Percentiles rank a stretch among this genome's conserved stretches.
Conservation (phyloP, 495 filamentous ascomycete genomes). For the Alectoria sarmentosa region DNA sequence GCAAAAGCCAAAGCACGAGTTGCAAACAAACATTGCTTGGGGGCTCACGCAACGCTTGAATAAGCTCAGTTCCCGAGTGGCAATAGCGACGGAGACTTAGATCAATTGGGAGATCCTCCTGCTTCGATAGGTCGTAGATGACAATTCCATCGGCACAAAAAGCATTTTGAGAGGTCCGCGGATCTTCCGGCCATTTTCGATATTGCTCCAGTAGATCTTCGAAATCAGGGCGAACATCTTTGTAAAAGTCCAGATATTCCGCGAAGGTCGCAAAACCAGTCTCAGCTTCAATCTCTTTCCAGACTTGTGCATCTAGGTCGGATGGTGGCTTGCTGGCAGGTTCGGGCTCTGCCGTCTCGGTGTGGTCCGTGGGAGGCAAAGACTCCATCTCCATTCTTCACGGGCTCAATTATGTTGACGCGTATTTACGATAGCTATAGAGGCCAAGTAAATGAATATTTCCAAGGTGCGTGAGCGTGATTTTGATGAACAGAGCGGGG, state of each 20-base stretch:
- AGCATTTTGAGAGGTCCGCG: neutral
- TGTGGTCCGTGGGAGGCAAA: neutral
- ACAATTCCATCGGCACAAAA: neutral
- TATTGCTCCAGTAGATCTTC: neutral
- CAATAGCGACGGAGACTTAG: no score
- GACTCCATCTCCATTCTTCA: neutral
- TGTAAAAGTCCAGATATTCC: neutral
- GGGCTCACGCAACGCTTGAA: no score
- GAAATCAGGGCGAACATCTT: neutral
- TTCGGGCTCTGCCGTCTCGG: neutral
- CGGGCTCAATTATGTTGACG: neutral
- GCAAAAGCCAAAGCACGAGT: no score
- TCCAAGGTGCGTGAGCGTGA: no score
- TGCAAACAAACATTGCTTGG: no score
- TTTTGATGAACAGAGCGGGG: no score
- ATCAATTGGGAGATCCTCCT: no score
- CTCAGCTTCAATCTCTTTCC: neutral
- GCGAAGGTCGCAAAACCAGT: neutral
- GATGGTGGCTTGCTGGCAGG: neutral
- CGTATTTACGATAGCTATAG: no score
- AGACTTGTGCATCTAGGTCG: neutral
- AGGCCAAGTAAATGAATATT: neutral
- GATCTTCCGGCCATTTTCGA: neutral
- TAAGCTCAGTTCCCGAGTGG: no score
- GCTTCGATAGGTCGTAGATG: no score